Base-by-base conservation (phyloP, 331 rosid species). In the Arachis monticola region DNA sequence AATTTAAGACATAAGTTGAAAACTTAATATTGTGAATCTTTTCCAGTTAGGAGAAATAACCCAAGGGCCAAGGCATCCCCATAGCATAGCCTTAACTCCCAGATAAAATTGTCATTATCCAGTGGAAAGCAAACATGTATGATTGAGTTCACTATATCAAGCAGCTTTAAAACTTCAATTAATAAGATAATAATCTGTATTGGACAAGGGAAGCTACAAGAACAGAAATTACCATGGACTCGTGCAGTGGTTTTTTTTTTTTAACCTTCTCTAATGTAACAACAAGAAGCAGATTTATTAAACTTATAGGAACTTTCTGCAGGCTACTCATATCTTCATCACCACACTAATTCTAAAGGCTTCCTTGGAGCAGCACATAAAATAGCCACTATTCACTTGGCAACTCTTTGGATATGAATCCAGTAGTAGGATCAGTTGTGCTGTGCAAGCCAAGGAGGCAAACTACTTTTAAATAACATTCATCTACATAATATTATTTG, bases 1-100 rank as follows among this genome's bases (percentile, higher is more conserved):
- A 12, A 70, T 45, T 76, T 51, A 12, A 74, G 58, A 67, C 78
- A 58, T 68, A 71, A 63, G 52, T 72, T 44, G 60, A 53, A 75
- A 79, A 67, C 47, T 74, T 56, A 45, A 73, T 74, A 63, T 48
- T 38, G 31, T 64, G 0, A 4, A 9, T n/a, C 63, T 56, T 17
- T 60, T 56, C 76, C 67, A 59, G 35, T 55, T 31, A 27, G 27
- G 58, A 46, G n/a, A 57, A 31, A 65, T 44, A 65, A 13, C 3
- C 35, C 55, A 53, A 35, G 2, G 40, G 10, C 45, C 55, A 53
- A 35, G 2, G 47, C 10, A 2, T 70, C 38, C 50, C 8, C 62
- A 0, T 5, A 32, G 30, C 11, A 50, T 42, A 64, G 64, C 8
- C 55, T 44, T 65, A 53, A 53, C 27, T 12, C 59, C 7, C 27